These are phyloP conservation scores for Sutorius eximius DNA, from an alignment of 1,284 basidiomycete species.

Conservation along the genomic window DNA sequence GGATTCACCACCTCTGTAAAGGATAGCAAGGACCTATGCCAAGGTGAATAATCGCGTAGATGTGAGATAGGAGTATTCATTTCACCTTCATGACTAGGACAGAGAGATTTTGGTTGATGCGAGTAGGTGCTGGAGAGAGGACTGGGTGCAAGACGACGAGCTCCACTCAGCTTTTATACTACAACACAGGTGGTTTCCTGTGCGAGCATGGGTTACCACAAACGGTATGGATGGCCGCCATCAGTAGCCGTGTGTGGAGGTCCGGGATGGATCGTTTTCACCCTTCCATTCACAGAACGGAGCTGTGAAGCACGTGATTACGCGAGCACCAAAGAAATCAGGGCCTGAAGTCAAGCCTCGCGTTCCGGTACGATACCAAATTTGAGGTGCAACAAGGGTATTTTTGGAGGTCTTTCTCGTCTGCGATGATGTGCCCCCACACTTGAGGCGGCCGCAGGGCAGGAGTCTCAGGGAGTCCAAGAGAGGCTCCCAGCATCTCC, in stretches of 20 bases:
- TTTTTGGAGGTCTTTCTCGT: slow-evolving; percentile 8
- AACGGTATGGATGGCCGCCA: slow-evolving; percentile 2
- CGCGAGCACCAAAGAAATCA: slow-evolving; percentile 5
- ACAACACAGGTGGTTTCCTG: background rate
- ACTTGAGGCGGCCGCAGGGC: slow-evolving; percentile 4
- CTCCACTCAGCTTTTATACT: slow-evolving; percentile 24
- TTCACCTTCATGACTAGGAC: slow-evolving; percentile 29
- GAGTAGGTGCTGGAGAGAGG: background rate
- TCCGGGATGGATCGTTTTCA: background rate
- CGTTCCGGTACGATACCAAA: background rate
- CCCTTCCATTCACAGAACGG: background rate
- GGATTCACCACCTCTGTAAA: slow-evolving; percentile 73
- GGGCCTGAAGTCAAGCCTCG: background rate
- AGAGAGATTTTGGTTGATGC: background rate
- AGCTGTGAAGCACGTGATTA: slow-evolving; percentile 6
- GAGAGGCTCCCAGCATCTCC: background rate
- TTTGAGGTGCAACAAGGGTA: background rate
- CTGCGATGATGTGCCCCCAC: background rate
- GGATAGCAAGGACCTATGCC: slow-evolving; percentile 73
- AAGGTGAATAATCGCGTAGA: slow-evolving; percentile 1
- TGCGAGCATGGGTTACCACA: slow-evolving; percentile 1
- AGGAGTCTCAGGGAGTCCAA: background rate
- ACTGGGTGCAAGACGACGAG: background rate
- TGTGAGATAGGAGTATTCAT: background rate
- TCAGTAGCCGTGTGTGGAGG: background rate